A percentile compares a stretch with the other conserved stretches of the same genome.
Evolutionary conservation across 192 early-diverging fungal species (phyloP).

Genomic region (Allomyces macrogynus): DNA sequence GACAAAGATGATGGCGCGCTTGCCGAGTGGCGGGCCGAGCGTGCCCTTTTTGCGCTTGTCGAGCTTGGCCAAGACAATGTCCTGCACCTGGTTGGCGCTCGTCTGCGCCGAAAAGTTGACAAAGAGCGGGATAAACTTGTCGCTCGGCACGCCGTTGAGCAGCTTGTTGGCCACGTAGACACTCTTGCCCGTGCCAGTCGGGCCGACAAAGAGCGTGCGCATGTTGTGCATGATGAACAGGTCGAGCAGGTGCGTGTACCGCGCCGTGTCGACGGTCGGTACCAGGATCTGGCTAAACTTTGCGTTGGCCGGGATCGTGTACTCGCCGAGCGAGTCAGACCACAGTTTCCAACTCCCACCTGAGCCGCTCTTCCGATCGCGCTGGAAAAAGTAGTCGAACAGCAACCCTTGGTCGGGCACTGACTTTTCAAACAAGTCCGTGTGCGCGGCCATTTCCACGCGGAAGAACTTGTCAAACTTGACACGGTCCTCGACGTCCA

Average conservation of each 20-base stretch:
- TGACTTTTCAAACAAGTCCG: conserved; percentile 5
- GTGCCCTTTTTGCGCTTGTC: conserved; percentile 81
- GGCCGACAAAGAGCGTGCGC: conserved; percentile 88
- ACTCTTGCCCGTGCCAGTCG: conserved; percentile 97
- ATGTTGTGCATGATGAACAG: conserved; percentile 88
- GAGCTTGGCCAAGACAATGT: conserved; percentile 91
- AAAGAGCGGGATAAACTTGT: conserved; percentile 86
- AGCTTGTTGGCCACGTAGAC: conserved; percentile 94
- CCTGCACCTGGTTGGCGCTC: conserved; percentile 78
- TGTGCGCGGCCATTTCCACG: conserved; percentile 4
- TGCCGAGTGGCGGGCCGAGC: conserved; percentile 55
- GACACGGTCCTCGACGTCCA: conserved; percentile 43
- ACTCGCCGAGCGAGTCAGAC: conserved; percentile 64
- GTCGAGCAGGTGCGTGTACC: conserved; percentile 85
- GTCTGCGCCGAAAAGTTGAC: conserved; percentile 98
- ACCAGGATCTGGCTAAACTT: conserved; percentile 81
- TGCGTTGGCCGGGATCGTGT: conserved; percentile 83
- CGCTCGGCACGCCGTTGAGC: conserved; percentile 40
- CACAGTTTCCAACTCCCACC: conserved; percentile 81
- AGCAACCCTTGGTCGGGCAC: conserved; percentile 52
- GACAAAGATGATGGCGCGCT: conserved; percentile 96
- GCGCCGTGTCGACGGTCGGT: conserved; percentile 91
- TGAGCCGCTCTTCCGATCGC: conserved; percentile 54
- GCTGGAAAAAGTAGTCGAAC: conserved; percentile 49
- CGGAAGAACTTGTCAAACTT: conserved; percentile 65